These are phyloP conservation scores for Hypoxylon intermedium DNA, from an alignment of 495 filamentous ascomycete genomes.

Conservation along the genomic window DNA sequence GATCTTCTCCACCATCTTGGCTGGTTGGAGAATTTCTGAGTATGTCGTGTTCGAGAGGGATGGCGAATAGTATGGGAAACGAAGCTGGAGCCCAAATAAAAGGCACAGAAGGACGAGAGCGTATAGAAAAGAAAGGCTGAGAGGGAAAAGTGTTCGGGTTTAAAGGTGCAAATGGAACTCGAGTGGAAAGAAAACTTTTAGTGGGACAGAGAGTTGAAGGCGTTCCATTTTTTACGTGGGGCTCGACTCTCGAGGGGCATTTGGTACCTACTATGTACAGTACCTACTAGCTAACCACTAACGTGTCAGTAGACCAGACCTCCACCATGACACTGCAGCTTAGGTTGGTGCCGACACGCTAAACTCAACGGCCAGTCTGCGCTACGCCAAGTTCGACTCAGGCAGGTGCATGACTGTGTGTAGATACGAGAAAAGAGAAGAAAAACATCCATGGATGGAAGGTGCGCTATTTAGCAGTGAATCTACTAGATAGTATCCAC, in stretches of 20 bases:
- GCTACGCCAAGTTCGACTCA: too few species aligned
- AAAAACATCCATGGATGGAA: too few species aligned
- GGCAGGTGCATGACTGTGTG: too few species aligned
- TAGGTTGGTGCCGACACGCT: too few species aligned
- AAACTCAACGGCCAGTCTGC: too few species aligned
- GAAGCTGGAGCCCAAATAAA: too few species aligned
- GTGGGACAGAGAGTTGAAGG: constrained; percentile 16
- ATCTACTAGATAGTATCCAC: too few species aligned
- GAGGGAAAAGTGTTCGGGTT: constrained; percentile 27
- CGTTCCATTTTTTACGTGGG: constrained; percentile 24
- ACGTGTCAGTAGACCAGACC: too few species aligned
- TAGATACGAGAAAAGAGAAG: too few species aligned
- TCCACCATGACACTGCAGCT: too few species aligned
- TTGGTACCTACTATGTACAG: neutral
- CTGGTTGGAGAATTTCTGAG: constrained; percentile 20
- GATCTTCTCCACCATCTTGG: constrained; percentile 80
- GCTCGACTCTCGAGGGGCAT: constrained; percentile 12
- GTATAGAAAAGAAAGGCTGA: constrained; percentile 1
- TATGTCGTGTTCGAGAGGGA: neutral
- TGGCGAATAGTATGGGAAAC: neutral
- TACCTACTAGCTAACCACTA: too few species aligned
- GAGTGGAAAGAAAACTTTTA: constrained; percentile 28
- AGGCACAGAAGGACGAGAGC: neutral
- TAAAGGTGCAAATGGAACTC: constrained; percentile 20
- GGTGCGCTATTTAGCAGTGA: too few species aligned